Evolutionary conservation across 2,329 filamentous ascomycete genomes (phyloP), one percentile per base, ranked within the genome.

Genomic region (Fusarium ramigenum): DNA sequence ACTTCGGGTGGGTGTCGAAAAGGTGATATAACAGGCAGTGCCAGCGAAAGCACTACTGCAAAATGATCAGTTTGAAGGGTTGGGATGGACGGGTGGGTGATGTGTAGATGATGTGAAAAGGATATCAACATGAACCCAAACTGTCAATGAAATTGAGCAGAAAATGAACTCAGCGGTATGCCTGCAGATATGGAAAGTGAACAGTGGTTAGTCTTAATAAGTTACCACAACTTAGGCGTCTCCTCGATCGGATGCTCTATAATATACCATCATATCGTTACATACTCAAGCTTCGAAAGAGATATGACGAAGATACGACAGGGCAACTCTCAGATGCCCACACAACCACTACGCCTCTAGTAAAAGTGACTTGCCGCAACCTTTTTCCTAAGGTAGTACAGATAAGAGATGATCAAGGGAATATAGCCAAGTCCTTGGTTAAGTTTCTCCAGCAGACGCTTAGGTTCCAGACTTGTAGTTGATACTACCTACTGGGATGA

Each of bases 331-430:
- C 54, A 40, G 52, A 52, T 52, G 44, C 58, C 70, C 59, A 72
- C 70, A 49, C 70, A 73, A 62, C 70, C 71, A 74, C 47, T 64
- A 72, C 70, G 54, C 37, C 30, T 59, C 50, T 68, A 63, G 70
- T 46, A 63, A 37, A 37, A 47, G 42, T 47, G 44, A 53, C 63
- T 69, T 43, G 36, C 59, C 14, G 42, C 37, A 37, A 56, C 47
- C 46, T 52, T 30, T 36, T 54, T 42, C 34, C 63, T 49, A 28
- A 28, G 28, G 28, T 28, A 71, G 61, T 57, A 49, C 42, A 57
- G 43, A 57, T 53, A 54, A 47, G 67, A 47, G 56, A 62, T 56
- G 66, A 71, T 60, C 58, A 42, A 60, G 47, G 43, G 50, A 50
- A 61, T 34, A 23, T 63, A 34, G n/a, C 40, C 53, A 16, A 54